A percentile compares a stretch with the other conserved stretches of the same genome.
phyloP scores from a whole-genome alignment of 192 early-diverging fungal genomes.

The Backusella circina region DNA sequence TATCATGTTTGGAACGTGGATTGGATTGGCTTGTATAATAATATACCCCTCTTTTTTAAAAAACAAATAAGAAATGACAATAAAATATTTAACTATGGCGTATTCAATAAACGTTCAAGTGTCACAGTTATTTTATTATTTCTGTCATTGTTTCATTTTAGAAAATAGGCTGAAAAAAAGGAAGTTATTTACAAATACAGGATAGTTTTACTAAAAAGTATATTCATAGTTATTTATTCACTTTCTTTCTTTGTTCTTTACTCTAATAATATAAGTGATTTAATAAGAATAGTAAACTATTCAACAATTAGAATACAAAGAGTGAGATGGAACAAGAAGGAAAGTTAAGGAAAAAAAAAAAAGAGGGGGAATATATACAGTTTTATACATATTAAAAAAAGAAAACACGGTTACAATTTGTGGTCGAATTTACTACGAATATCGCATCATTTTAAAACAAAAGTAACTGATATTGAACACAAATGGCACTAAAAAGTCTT shows the following conservation, averaged over 20 bases:
- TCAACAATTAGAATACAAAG: neutral
- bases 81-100: neutral
- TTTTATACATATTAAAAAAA: neutral
- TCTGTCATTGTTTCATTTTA: neutral
- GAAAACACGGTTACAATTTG: neutral
- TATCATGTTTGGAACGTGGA: conserved; percentile 7
- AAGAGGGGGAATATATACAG: neutral
- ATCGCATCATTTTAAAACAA: neutral
- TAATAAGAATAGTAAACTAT: neutral
- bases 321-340: neutral
- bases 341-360: neutral
- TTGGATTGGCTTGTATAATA: conserved; percentile 15
- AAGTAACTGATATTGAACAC: neutral
- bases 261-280: neutral
- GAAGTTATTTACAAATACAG: neutral
- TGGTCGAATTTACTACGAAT: neutral
- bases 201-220: neutral
- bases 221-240: neutral
- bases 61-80: conserved; percentile 1
- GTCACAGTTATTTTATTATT: neutral
- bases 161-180: neutral
- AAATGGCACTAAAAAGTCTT: neutral
- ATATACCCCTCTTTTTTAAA: neutral
- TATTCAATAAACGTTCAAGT: neutral
- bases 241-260: neutral